Percentiles rank a stretch among this genome's conserved stretches.
Evolutionary conservation across 176 grass and related monocot species (phyloP).

Genomic region (maize (Zea mays)): Zm-B73-REFERENCE-NAM-5.0 NC_050099.1:210079001-210079500

Average conservation of each 20-base stretch:
- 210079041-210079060: no score
- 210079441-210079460: not conserved
- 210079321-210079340: constrained; percentile 8
- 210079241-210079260: not conserved
- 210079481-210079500: not conserved
- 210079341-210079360: not conserved
- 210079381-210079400: not conserved
- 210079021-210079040: no score
- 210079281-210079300: not conserved
- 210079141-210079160: no score
- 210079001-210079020: no score
- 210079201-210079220: no score
- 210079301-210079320: not conserved
- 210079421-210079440: constrained; percentile 6
- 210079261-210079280: not conserved
- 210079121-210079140: not conserved
- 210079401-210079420: not conserved
- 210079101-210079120: not conserved
- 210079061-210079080: no score
- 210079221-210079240: not conserved
- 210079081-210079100: not conserved
- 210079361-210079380: not conserved
- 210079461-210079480: not conserved
- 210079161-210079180: no score
- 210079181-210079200: no score